phyloP scores from a whole-genome alignment of 257 asterid species.

The Solanum lignicaule region DNA sequence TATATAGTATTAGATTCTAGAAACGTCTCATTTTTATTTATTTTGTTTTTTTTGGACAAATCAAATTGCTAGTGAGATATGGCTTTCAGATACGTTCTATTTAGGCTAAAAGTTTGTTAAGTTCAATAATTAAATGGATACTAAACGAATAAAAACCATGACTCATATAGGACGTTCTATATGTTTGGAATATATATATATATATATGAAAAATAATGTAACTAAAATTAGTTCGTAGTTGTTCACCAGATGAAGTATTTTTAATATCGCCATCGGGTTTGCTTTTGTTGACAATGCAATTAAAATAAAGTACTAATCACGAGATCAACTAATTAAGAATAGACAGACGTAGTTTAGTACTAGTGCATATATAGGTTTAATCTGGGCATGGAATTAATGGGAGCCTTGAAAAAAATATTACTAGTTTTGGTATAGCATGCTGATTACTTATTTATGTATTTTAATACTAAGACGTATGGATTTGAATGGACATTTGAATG shows the following conservation, averaged over 20 bases:
- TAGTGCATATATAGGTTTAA: neutral
- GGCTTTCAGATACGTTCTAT: conserved; percentile 4
- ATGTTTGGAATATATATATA: neutral
- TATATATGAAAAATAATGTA: neutral
- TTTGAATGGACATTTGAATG: no score
- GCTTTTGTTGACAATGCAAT: neutral
- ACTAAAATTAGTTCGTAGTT: neutral
- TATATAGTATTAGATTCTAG: neutral
- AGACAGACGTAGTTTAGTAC: neutral
- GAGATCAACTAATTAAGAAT: neutral
- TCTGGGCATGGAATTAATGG: neutral
- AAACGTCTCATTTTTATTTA: neutral
- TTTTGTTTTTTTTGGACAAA: neutral
- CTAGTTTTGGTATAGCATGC: neutral
- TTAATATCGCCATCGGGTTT: neutral
- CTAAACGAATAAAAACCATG: neutral
- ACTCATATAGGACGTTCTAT: neutral
- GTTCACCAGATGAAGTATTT: neutral
- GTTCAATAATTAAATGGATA: neutral
- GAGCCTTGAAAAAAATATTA: neutral
- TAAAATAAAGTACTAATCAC: neutral
- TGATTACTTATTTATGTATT: neutral
- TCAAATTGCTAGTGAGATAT: neutral
- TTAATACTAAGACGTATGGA: neutral
- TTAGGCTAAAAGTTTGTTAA: neutral